Conservation (phyloP, 75 land plant genomes). For the Selaginella tamariscina region DNA sequence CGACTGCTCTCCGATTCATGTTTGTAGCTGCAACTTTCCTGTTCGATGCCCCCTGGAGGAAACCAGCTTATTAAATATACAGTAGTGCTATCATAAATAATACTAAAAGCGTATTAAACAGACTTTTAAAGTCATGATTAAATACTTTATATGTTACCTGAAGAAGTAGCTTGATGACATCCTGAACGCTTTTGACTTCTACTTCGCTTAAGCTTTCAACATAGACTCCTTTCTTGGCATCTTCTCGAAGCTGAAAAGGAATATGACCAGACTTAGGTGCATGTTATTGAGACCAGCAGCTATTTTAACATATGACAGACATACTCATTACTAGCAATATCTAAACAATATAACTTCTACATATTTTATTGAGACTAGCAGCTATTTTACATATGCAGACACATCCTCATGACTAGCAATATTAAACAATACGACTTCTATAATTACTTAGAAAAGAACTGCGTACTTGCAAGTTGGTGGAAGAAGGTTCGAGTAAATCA, state of each 20-base stretch:
- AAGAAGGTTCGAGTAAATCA: conserved; percentile 81
- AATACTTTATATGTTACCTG: too few species aligned
- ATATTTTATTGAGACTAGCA: not conserved
- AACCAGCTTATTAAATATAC: not conserved
- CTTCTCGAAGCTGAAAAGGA: conserved; percentile 68
- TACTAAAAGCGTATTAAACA: not conserved
- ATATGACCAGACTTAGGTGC: not conserved
- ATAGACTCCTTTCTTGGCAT: conserved; percentile 79
- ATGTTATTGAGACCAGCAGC: not conserved
- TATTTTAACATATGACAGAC: not conserved
- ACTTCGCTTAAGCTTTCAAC: conserved; percentile 78
- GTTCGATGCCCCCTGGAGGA: conserved; percentile 69
- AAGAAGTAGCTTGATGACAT: conserved; percentile 67
- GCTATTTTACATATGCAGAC: too few species aligned
- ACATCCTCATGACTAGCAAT: too few species aligned
- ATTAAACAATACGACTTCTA: not conserved
- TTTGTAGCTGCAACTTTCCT: conserved; percentile 95
- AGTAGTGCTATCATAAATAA: not conserved
- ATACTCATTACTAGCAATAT: not conserved
- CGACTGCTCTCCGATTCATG: conserved; percentile 98
- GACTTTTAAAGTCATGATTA: too few species aligned
- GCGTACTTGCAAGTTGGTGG: conserved; percentile 69
- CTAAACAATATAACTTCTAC: not conserved
- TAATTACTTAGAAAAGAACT: not conserved
- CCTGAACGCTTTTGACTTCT: conserved; percentile 75